phyloP scores from a whole-genome alignment of 352 stramenopile species.

The Pythium biforme region DNA sequence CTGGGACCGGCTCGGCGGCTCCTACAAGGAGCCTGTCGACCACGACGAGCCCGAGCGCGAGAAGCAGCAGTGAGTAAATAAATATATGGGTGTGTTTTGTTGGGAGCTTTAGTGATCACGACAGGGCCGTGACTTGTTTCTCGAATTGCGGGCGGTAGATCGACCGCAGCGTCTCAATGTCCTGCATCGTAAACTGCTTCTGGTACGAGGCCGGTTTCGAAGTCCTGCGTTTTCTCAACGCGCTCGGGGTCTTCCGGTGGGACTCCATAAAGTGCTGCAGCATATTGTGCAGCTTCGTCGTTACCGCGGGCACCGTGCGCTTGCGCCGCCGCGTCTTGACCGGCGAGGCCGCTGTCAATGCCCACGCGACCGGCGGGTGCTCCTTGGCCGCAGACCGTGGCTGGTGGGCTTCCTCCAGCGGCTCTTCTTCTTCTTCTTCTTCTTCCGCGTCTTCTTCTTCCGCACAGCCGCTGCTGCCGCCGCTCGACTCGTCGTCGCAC shows the following conservation, averaged over 20 bases:
- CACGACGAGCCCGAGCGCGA: slow-evolving; percentile 17
- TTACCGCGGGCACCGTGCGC: slow-evolving; percentile 5
- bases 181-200: slow-evolving; percentile 23
- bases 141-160: slow-evolving; percentile 19
- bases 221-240: too few species aligned
- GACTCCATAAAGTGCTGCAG: slow-evolving; percentile 26
- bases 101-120: neutral
- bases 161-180: slow-evolving; percentile 20
- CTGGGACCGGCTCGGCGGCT: slow-evolving; percentile 66
- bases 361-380: slow-evolving; percentile 11
- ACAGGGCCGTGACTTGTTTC: neutral
- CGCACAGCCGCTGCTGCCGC: slow-evolving; percentile 6
- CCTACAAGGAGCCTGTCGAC: slow-evolving; percentile 47
- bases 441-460: neutral
- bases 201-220: slow-evolving; percentile 3
- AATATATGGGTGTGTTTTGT: too few species aligned
- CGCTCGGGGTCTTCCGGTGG: slow-evolving; percentile 8
- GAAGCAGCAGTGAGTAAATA: slow-evolving; percentile 13
- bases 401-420: neutral
- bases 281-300: slow-evolving; percentile 11
- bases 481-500: slow-evolving; percentile 17
- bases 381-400: neutral
- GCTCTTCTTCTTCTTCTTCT: slow-evolving; percentile 8
- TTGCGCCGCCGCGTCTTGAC: slow-evolving; percentile 12
- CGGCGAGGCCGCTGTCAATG: neutral